Evolutionary conservation across 2,329 filamentous ascomycete species (phyloP).

Genomic region (Helicocarpus griseus): DNA sequence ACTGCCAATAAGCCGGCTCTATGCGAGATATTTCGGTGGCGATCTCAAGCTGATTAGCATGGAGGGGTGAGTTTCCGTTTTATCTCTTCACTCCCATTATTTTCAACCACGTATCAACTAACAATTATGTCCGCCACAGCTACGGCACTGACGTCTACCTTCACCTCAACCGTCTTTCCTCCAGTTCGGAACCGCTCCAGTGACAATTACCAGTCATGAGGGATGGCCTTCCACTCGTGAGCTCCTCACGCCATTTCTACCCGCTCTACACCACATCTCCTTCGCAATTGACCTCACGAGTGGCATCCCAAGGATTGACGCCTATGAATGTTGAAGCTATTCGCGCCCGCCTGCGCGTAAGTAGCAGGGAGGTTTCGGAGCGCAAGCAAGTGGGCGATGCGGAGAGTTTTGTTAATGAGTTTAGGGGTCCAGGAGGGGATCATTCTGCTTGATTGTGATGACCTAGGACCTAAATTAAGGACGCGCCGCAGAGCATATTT

Average conservation of each 20-base stretch:
- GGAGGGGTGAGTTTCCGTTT: conserved; percentile 69
- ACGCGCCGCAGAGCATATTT: no score
- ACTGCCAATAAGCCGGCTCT: conserved; percentile 83
- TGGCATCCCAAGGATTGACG: conserved; percentile 43
- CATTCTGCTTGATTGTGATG: background rate
- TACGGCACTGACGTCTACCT: conserved; percentile 99
- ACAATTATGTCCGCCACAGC: conserved; percentile 38
- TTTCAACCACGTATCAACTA: conserved; percentile 7
- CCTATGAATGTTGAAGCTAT: conserved; percentile 46
- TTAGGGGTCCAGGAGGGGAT: background rate
- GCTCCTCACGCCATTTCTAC: conserved; percentile 31
- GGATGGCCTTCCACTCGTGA: conserved; percentile 48
- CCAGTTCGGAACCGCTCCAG: conserved; percentile 92
- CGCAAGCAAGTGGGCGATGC: conserved; percentile 85
- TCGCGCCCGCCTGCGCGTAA: conserved; percentile 18
- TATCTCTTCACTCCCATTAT: conserved; percentile 2
- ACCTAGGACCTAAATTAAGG: no score
- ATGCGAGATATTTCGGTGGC: conserved; percentile 93
- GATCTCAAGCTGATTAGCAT: conserved; percentile 97
- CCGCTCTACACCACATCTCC: conserved; percentile 22
- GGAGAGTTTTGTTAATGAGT: conserved; percentile 60
- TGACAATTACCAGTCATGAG: conserved; percentile 84
- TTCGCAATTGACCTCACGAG: conserved; percentile 8
- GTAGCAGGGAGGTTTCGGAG: conserved; percentile 67
- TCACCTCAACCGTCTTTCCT: conserved; percentile 89